Evolutionary conservation across 2,329 filamentous ascomycete species (phyloP), one percentile per base, ranked within the genome.

Genomic region (Elsinoe batatas): DNA sequence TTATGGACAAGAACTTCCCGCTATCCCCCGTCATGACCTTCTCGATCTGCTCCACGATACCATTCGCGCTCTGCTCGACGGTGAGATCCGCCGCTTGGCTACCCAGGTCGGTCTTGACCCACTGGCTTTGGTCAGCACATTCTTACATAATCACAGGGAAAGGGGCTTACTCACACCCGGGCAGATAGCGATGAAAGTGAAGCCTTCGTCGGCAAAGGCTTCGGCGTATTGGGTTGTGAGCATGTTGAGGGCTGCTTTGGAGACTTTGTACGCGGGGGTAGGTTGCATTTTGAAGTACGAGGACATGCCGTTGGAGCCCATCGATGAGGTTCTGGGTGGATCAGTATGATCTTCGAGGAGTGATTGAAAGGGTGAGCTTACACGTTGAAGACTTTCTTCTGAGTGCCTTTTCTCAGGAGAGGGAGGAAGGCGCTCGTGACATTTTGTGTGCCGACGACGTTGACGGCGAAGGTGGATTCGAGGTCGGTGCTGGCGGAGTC

Each of bases 201-300:
- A 76, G 1, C 73, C 74, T 22, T 73, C 65, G 5, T 68, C 58
- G 1, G 59, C 67, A 42, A 69, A 69, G 0, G 65, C 62, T 5
- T 66, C 51, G 0, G 72, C 68, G 46, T 72, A 76, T 58, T 75
- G 74, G 0, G 72, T 67, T 1, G 73, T 78, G 35, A 79, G 61
- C 65, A 73, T 72, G 57, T 76, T 76, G 58, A 77, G 56, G 0
- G 74, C 74, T 0, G 76, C 70, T 58, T 78, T 79, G 13, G 72
- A 70, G 59, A 77, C 68, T 58, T 74, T 70, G 67, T 74, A 74
- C 0, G 69, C 67, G 0, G 71, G 71, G 0, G 58, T 42, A 0
- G 67, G 66, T 12, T 63, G 57, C 1, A 53, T 37, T 1, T 42
- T 54, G 54, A 58, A 71, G 3, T 43, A 46, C 0, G 60, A 11